These are phyloP conservation scores for Raffaelea arxii DNA, from an alignment of 2,329 filamentous ascomycete genomes.

Conservation along the genomic window DNA sequence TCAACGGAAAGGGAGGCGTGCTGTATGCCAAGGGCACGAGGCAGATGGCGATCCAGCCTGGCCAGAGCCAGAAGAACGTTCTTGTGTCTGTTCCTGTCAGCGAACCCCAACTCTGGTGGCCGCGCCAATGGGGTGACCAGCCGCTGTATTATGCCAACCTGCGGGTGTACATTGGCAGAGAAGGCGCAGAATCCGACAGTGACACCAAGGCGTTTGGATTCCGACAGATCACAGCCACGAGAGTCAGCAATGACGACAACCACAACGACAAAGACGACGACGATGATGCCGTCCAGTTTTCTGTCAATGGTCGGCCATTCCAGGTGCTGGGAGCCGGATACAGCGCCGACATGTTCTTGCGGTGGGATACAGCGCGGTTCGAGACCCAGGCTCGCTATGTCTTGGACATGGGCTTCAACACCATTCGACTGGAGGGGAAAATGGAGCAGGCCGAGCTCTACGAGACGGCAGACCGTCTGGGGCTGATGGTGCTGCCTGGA, in stretches of 20 bases:
- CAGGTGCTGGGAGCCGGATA: slow-evolving; percentile 54
- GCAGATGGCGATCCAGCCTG: slow-evolving; percentile 1
- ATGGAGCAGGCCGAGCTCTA: slow-evolving; percentile 54
- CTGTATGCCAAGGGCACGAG: too few species aligned
- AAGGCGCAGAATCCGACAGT: slow-evolving; percentile 16
- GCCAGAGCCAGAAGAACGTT: too few species aligned
- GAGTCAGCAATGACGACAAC: slow-evolving; percentile 44
- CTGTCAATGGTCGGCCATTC: slow-evolving; percentile 46
- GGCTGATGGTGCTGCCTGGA: slow-evolving; percentile 51
- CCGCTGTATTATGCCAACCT: slow-evolving; percentile 22
- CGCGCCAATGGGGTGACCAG: slow-evolving; percentile 45
- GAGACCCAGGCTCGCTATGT: slow-evolving; percentile 39
- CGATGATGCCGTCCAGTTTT: slow-evolving; percentile 45
- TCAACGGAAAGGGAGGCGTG: slow-evolving; percentile 6
- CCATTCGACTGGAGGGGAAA: slow-evolving; percentile 54
- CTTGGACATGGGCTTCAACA: slow-evolving; percentile 53
- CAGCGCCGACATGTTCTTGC: slow-evolving; percentile 50
- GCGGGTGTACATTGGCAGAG: slow-evolving; percentile 13
- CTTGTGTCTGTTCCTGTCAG: too few species aligned
- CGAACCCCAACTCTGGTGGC: slow-evolving; percentile 50
- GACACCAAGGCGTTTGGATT: slow-evolving; percentile 37
- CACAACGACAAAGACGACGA: slow-evolving; percentile 42
- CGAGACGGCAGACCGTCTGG: slow-evolving; percentile 46
- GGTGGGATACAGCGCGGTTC: slow-evolving; percentile 41
- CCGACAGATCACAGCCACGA: slow-evolving; percentile 39